Percentiles rank a stretch among this genome's conserved stretches.
phyloP scores from a whole-genome alignment of 2,329 filamentous ascomycete species.

The Chaetomiaceae sp. region DNA sequence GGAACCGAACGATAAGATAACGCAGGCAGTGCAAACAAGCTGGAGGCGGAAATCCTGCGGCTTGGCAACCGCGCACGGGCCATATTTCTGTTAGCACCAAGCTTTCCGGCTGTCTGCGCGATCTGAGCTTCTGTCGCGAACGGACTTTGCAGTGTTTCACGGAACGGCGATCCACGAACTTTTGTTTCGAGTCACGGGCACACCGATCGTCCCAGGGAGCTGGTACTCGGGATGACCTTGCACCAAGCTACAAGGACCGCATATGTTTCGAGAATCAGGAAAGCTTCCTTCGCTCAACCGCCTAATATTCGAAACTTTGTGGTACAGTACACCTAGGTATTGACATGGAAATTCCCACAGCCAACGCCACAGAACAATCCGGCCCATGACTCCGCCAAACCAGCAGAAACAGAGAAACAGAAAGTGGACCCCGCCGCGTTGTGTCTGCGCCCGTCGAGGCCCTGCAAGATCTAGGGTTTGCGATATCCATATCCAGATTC shows the following conservation, averaged over 20 bases:
- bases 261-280: not conserved
- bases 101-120: not conserved
- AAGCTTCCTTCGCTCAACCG: too few relatives aligned
- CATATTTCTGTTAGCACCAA: not conserved
- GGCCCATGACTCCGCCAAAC: constrained; percentile 12
- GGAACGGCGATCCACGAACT: not conserved
- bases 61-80: not conserved
- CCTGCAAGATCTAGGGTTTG: not conserved
- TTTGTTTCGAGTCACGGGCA: not conserved
- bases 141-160: constrained; percentile 5
- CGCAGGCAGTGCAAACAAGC: not conserved
- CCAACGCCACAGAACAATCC: constrained; percentile 8
- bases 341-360: constrained; percentile 2
- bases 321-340: constrained; percentile 6
- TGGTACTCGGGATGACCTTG: not conserved
- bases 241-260: not conserved
- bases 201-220: not conserved
- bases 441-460: not conserved
- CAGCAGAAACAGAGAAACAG: constrained; percentile 9
- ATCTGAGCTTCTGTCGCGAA: not conserved
- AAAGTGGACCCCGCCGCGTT: not conserved
- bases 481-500: not conserved
- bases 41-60: not conserved
- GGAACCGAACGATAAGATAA: constrained; percentile 1
- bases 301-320: not conserved